Percentiles rank a stretch among this genome's conserved stretches.
Evolutionary conservation across 1,284 basidiomycete species (phyloP).

Genomic region (Ganoderma lingzhi): DNA sequence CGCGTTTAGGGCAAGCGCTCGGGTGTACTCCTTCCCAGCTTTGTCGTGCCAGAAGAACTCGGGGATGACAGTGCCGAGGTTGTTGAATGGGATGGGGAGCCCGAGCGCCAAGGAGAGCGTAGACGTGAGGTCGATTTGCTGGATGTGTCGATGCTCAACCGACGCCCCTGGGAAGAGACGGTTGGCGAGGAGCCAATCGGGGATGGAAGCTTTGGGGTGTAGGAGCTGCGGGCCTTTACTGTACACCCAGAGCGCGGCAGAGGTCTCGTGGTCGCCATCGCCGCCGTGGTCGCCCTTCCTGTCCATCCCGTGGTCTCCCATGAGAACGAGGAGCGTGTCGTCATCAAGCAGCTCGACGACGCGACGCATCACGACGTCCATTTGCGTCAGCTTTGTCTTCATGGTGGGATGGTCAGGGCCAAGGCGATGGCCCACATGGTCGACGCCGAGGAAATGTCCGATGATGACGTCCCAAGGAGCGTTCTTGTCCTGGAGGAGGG

Average conservation of each 20-base stretch:
- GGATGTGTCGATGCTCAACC: conserved; percentile 70
- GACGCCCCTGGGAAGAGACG: conserved; percentile 70
- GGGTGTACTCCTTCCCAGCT: conserved; percentile 41
- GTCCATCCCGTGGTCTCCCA: conserved; percentile 99
- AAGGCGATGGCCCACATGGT: conserved; percentile 95
- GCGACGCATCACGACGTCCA: conserved; percentile 81
- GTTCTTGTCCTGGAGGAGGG: conserved; percentile 64
- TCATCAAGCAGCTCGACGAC: conserved; percentile 79
- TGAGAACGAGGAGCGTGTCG: conserved; percentile 88
- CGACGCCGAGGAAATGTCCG: conserved; percentile 97
- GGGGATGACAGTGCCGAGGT: conserved; percentile 91
- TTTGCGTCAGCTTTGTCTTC: conserved; percentile 86
- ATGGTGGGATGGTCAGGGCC: conserved; percentile 91
- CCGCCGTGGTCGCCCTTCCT: conserved; percentile 95
- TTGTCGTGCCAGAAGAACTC: conserved; percentile 75
- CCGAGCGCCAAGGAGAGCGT: conserved; percentile 93
- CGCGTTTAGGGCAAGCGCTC: conserved; percentile 79
- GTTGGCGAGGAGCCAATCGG: conserved; percentile 57
- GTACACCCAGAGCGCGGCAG: conserved; percentile 92
- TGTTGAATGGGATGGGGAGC: conserved; percentile 95
- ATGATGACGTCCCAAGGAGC: conserved; percentile 87
- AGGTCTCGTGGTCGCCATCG: conserved; percentile 88
- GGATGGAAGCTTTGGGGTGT: conserved; percentile 44
- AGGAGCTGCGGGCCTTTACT: conserved; percentile 68
- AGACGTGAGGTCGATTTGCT: conserved; percentile 96